phyloP scores from a whole-genome alignment of 495 filamentous ascomycete species.

The Neurospora sp. region DNA sequence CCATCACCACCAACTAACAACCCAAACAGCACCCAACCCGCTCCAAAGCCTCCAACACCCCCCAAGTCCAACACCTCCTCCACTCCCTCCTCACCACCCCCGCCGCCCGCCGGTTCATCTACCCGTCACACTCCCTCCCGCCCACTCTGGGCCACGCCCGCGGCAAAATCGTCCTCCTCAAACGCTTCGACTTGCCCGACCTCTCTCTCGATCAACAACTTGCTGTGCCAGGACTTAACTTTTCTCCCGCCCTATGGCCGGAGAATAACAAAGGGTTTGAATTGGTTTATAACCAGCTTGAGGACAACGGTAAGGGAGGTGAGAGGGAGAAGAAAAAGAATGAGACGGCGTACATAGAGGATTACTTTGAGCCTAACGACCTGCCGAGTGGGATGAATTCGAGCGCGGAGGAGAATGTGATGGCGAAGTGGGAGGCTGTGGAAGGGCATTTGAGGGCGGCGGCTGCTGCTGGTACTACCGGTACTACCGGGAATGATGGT shows the following conservation, averaged over 20 bases:
- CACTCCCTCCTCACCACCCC: conserved; percentile 48
- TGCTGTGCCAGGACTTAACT: conserved; percentile 52
- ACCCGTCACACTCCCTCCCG: conserved; percentile 54
- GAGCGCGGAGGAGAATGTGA: conserved; percentile 45
- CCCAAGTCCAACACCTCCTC: conserved; percentile 49
- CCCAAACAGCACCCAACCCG: neutral
- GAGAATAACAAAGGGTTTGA: conserved; percentile 56
- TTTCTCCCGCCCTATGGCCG: conserved; percentile 65
- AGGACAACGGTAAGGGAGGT: neutral
- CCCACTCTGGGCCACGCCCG: conserved; percentile 62
- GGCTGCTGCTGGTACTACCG: conserved; percentile 17
- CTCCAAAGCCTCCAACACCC: conserved; percentile 33
- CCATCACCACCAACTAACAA: neutral
- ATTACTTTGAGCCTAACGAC: conserved; percentile 76
- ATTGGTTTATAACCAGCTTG: conserved; percentile 14
- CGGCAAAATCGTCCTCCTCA: conserved; percentile 68
- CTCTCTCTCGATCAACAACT: conserved; percentile 29
- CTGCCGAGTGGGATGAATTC: neutral
- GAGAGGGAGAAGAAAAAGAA: conserved; percentile 31
- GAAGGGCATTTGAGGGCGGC: conserved; percentile 57
- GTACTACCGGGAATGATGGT: neutral
- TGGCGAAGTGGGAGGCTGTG: conserved; percentile 58
- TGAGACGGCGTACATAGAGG: conserved; percentile 67
- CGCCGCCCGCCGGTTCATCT: conserved; percentile 46
- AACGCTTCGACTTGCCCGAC: conserved; percentile 56